Conservation (phyloP, 1,284 basidiomycete species). For the Erythrobasidium hasegawianum region DNA sequence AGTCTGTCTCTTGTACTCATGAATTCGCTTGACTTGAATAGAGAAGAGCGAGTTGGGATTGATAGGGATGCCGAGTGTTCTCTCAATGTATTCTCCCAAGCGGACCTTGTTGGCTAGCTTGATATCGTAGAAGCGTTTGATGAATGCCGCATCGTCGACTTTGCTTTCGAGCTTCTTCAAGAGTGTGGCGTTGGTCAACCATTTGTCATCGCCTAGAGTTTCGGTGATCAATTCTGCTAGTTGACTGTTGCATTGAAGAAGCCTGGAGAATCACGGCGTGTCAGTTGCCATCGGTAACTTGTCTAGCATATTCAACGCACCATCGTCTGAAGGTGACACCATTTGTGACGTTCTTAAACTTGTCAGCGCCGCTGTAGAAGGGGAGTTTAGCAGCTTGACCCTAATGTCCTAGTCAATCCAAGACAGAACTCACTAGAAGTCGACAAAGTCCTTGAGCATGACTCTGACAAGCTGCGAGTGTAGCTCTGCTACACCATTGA, state of each 20-base stretch:
- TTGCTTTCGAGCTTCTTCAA: constrained; percentile 61
- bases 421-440: constrained; percentile 56
- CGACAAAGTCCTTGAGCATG: constrained; percentile 87
- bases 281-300: not conserved
- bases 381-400: not conserved
- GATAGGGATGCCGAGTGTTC: constrained; percentile 64
- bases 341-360: constrained; percentile 77
- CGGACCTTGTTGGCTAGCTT: constrained; percentile 55
- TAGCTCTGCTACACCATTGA: constrained; percentile 93
- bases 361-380: constrained; percentile 42
- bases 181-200: constrained; percentile 73
- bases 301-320: not conserved
- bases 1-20: constrained; percentile 87
- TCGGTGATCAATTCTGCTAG: constrained; percentile 76
- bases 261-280: constrained; percentile 61
- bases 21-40: constrained; percentile 83
- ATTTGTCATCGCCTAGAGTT: constrained; percentile 72
- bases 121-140: constrained; percentile 70
- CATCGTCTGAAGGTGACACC: constrained; percentile 57
- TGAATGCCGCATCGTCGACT: constrained; percentile 68
- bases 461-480: constrained; percentile 53
- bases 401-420: not conserved
- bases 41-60: constrained; percentile 82
- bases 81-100: constrained; percentile 67
- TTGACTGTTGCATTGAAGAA: constrained; percentile 76